Evolutionary conservation across 495 filamentous ascomycete genomes (phyloP), one percentile per base, ranked within the genome.

Genomic region (Hypoxylon rickii): DNA sequence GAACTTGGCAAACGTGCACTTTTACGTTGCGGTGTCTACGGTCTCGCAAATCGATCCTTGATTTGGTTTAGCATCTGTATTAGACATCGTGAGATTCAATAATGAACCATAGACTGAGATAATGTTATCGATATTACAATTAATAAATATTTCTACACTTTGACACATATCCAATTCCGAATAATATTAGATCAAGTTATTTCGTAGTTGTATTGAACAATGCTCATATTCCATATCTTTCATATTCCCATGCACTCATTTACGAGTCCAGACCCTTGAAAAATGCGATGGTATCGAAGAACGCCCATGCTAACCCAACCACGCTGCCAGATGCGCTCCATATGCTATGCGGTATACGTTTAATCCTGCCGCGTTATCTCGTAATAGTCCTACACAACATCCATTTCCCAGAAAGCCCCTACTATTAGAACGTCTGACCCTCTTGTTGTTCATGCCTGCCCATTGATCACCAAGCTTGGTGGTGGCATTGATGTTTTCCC

Each of bases 401-500:
- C n/a, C n/a, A n/a, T n/a, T n/a, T n/a, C n/a, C n/a, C n/a, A n/a
- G n/a, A n/a, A n/a, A n/a, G n/a, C n/a, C n/a, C n/a, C n/a, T n/a
- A n/a, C n/a, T n/a, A n/a, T n/a, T n/a, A 1, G 6, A 37, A 24
- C 29, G 4, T 15, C 1, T 32, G 20, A 15, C 37, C 10, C 0
- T 12, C 33, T 1, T 18, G 10, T 3, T 10, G 7, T 6, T 44
- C 13, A 44, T n/a, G 29, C 19, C 29, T 57, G 32, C 13, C 20
- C 41, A 13, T 12, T 33, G 13, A 13, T 46, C 32, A 59, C 44
- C 10, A 65, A 19, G 32, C 52, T 55, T n/a, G n/a, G n/a, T 18
- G 58, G 52, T 0, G 65, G 65, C 24, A 68, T 62, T 4, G 67
- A 58, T 11, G 59, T 55, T 24, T 70, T 65, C 41, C 61, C 46